A percentile compares a stretch with the other conserved stretches of the same genome.
phyloP scores from a whole-genome alignment of 257 asterid species.

The Gardenia jasminoides region DNA sequence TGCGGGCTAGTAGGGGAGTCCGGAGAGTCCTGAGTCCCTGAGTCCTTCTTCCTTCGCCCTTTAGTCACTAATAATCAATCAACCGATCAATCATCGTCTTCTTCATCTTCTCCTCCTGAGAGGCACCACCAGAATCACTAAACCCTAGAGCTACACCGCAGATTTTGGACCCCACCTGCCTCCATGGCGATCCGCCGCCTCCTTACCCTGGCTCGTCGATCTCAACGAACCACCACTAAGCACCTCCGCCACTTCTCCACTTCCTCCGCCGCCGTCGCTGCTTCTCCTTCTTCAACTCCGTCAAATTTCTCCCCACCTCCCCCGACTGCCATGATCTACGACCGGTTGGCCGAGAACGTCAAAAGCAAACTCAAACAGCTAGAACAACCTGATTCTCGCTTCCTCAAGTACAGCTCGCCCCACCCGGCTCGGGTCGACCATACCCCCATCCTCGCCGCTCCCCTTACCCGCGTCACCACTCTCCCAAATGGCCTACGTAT shows the following conservation, averaged over 20 bases:
- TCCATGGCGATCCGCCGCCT: slow-evolving; percentile 85
- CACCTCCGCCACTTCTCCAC: slow-evolving; percentile 47
- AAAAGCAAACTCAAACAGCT: slow-evolving; percentile 57
- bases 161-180: slow-evolving; percentile 14
- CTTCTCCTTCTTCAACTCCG: not conserved
- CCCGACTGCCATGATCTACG: slow-evolving; percentile 78
- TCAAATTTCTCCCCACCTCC: slow-evolving; percentile 62
- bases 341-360: slow-evolving; percentile 69
- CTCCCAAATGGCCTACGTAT: slow-evolving; percentile 83
- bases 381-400: slow-evolving; percentile 67
- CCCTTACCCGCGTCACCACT: slow-evolving; percentile 74
- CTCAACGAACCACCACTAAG: slow-evolving; percentile 26
- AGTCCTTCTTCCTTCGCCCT: not conserved
- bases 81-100: not conserved
- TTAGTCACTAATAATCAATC: not conserved
- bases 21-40: not conserved
- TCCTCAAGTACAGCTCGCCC: slow-evolving; percentile 68
- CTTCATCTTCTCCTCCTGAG: not conserved
- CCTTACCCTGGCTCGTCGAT: slow-evolving; percentile 50
- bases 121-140: slow-evolving; percentile 3
- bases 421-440: slow-evolving; percentile 58
- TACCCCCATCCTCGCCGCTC: slow-evolving; percentile 63
- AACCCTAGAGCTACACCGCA: slow-evolving; percentile 29
- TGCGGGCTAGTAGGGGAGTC: not conserved
- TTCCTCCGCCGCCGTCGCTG: slow-evolving; percentile 41